These are phyloP conservation scores for Cytospora mali DNA, from an alignment of 2,329 filamentous ascomycete species.

Conservation along the genomic window DNA sequence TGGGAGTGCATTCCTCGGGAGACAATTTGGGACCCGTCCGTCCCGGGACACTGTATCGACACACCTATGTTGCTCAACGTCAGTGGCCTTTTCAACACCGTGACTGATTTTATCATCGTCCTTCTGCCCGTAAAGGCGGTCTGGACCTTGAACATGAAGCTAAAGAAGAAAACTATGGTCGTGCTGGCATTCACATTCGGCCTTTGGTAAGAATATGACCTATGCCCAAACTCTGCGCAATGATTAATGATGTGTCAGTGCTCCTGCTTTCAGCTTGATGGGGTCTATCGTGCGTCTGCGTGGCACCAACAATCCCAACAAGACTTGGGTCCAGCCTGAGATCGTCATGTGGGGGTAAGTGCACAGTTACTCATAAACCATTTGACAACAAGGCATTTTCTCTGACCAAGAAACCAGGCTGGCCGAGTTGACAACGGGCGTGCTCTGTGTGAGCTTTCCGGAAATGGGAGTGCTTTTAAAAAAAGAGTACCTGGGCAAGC, in stretches of 20 bases:
- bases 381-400: neutral
- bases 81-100: neutral
- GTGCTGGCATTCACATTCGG: slow-evolving; percentile 5
- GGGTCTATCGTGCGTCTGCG: slow-evolving; percentile 4
- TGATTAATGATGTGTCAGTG: neutral
- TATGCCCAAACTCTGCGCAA: neutral
- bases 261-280: slow-evolving; percentile 7
- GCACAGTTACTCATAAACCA: neutral
- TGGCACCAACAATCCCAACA: slow-evolving; percentile 3
- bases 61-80: slow-evolving; percentile 14
- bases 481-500: neutral
- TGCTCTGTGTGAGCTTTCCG: slow-evolving; percentile 14
- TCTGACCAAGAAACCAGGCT: neutral
- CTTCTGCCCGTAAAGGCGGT: slow-evolving; percentile 5
- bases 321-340: slow-evolving; percentile 13
- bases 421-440: slow-evolving; percentile 7
- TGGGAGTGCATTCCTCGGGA: slow-evolving; percentile 5
- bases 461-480: slow-evolving; percentile 4
- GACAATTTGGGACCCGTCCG: neutral
- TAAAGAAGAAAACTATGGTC: neutral
- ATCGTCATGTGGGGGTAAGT: slow-evolving; percentile 17
- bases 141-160: slow-evolving; percentile 7
- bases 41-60: slow-evolving; percentile 2
- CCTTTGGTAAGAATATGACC: neutral
- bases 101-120: slow-evolving; percentile 13